A percentile compares a stretch with the other conserved stretches of the same genome.
Conservation (phyloP, 768 basidiomycete species). For the Lactarius sanguifluus region DNA sequence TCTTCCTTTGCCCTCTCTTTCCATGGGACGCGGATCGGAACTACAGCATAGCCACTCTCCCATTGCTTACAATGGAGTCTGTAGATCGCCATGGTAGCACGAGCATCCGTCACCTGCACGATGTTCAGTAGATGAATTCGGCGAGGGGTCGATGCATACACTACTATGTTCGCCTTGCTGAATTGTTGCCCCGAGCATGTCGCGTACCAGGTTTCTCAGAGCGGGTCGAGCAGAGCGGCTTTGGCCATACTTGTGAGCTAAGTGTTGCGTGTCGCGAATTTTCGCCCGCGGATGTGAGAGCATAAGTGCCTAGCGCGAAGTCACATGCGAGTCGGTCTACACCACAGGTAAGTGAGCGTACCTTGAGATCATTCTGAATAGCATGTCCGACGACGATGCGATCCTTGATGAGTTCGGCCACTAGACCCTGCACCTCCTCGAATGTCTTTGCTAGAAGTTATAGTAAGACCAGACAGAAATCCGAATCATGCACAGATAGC, state of each 20-base stretch:
- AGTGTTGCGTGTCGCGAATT: slow-evolving; percentile 69
- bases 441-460: slow-evolving; percentile 66
- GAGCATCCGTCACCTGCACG: slow-evolving; percentile 81
- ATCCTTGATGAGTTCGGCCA: slow-evolving; percentile 74
- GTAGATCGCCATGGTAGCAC: slow-evolving; percentile 94
- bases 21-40: slow-evolving; percentile 16
- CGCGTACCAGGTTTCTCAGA: slow-evolving; percentile 73
- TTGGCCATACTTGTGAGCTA: slow-evolving; percentile 59
- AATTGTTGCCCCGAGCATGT: slow-evolving; percentile 77
- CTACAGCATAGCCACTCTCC: slow-evolving; percentile 47
- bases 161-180: slow-evolving; percentile 90
- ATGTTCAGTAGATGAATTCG: not conserved
- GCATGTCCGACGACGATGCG: slow-evolving; percentile 89
- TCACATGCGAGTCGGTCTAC: slow-evolving; percentile 1
- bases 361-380: slow-evolving; percentile 87
- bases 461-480: not conserved
- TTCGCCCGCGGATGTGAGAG: slow-evolving; percentile 66
- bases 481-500: not conserved
- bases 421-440: slow-evolving; percentile 72
- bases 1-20: slow-evolving; percentile 16
- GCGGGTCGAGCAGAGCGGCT: slow-evolving; percentile 66
- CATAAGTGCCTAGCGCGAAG: slow-evolving; percentile 52
- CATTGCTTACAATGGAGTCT: slow-evolving; percentile 78
- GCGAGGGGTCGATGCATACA: slow-evolving; percentile 48
- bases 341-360: slow-evolving; percentile 35